Percentiles rank a stretch among this genome's conserved stretches.
Conservation (phyloP, 2,329 filamentous ascomycete genomes). For the Ophiostoma piceae region DNA sequence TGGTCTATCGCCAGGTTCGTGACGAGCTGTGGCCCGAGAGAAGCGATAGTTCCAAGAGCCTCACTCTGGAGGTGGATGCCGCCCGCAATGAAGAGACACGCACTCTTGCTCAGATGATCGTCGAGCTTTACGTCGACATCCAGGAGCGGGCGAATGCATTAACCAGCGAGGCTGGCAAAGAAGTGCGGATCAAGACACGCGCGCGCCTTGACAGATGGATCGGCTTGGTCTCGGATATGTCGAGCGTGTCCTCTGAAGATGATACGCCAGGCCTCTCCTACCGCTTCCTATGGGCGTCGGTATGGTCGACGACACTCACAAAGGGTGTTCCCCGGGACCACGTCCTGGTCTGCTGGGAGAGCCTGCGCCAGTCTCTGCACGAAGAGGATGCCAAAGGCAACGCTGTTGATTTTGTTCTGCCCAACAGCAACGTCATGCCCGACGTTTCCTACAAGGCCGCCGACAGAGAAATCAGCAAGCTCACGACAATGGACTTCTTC, state of each 20-base stretch:
- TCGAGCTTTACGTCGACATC: conserved; percentile 58
- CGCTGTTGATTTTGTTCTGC: conserved; percentile 44
- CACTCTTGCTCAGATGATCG: conserved; percentile 51
- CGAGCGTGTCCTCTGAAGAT: conserved; percentile 20
- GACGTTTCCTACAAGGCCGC: conserved; percentile 78
- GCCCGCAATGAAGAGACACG: conserved; percentile 35
- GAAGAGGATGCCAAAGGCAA: conserved; percentile 34
- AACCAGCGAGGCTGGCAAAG: conserved; percentile 48
- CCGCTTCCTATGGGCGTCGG: conserved; percentile 55
- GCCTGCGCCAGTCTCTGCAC: conserved; percentile 48
- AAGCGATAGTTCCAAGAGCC: neutral
- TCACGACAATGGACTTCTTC: conserved; percentile 97
- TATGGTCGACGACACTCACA: conserved; percentile 48
- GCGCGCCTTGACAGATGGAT: conserved; percentile 50
- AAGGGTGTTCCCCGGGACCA: conserved; percentile 53
- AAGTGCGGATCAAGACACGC: conserved; percentile 46
- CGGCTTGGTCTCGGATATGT: conserved; percentile 43
- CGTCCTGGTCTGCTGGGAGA: conserved; percentile 54
- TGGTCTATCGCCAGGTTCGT: conserved; percentile 40
- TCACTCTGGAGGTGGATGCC: neutral
- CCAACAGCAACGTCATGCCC: conserved; percentile 85
- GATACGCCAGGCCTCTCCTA: conserved; percentile 35
- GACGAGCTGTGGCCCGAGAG: conserved; percentile 34
- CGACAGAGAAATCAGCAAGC: conserved; percentile 82
- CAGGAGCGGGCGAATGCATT: conserved; percentile 49